A percentile compares a stretch with the other conserved stretches of the same genome.
These are phyloP conservation scores for Diutina sp. DNA, from an alignment of 1,139 yeast species.

Conservation along the genomic window DNA sequence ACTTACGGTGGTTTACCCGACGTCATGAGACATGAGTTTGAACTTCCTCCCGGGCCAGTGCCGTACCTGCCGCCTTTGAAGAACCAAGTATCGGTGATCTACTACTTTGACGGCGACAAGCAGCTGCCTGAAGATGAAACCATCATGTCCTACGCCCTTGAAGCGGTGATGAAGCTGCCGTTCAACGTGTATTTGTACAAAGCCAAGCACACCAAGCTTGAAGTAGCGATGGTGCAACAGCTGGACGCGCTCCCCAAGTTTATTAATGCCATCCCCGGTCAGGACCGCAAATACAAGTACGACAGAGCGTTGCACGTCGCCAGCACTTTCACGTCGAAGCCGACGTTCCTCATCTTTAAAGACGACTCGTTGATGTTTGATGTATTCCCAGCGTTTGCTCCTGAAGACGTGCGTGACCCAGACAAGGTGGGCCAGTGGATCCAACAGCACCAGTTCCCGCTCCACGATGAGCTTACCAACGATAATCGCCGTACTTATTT, in stretches of 20 bases:
- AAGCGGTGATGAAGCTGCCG: constrained; percentile 43
- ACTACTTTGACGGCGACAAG: constrained; percentile 38
- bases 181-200: constrained; percentile 40
- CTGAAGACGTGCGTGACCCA: constrained; percentile 46
- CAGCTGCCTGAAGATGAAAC: constrained; percentile 47
- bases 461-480: constrained; percentile 37
- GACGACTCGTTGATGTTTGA: constrained; percentile 40
- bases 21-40: constrained; percentile 16
- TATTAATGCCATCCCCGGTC: constrained; percentile 24
- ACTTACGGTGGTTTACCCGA: constrained; percentile 24
- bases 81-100: constrained; percentile 36
- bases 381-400: constrained; percentile 46
- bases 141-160: constrained; percentile 45
- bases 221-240: constrained; percentile 26
- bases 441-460: constrained; percentile 32
- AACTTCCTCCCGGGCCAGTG: constrained; percentile 12
- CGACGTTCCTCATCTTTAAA: constrained; percentile 47
- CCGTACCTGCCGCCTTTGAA: constrained; percentile 10
- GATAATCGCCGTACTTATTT: constrained; percentile 22
- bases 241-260: constrained; percentile 26
- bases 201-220: constrained; percentile 28
- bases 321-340: constrained; percentile 43
- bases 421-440: constrained; percentile 38
- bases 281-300: constrained; percentile 13
- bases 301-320: constrained; percentile 35